Percentiles rank a stretch among this genome's conserved stretches.
These are phyloP conservation scores for Septoria petroselini DNA, from an alignment of 2,329 filamentous ascomycete genomes.

Conservation along the genomic window DNA sequence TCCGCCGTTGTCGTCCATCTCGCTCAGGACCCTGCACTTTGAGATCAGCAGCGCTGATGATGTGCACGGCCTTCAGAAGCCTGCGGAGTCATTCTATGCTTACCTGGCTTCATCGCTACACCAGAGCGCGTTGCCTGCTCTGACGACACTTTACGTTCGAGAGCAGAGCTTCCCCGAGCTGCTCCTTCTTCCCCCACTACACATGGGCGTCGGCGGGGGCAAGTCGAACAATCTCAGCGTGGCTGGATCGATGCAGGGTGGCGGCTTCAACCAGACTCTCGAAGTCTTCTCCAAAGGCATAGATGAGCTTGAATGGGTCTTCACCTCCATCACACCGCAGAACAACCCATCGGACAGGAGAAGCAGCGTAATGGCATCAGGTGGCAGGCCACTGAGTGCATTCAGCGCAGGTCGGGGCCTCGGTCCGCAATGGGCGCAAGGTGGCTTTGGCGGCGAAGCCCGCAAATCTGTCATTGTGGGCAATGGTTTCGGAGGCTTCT, in stretches of 20 bases:
- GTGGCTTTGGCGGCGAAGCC: constrained; percentile 52
- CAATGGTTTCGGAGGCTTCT: constrained; percentile 64
- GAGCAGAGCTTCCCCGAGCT: constrained; percentile 79
- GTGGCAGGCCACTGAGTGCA: constrained; percentile 46
- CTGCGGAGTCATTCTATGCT: constrained; percentile 67
- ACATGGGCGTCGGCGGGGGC: constrained; percentile 47
- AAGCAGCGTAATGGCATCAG: constrained; percentile 24
- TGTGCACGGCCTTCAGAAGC: constrained; percentile 56
- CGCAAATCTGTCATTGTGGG: constrained; percentile 63
- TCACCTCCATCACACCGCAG: constrained; percentile 57
- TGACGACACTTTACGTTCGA: constrained; percentile 78
- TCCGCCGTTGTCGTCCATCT: constrained; percentile 64
- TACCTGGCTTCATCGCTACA: constrained; percentile 84
- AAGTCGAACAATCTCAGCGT: constrained; percentile 34
- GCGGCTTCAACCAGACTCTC: constrained; percentile 53
- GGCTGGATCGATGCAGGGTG: constrained; percentile 20
- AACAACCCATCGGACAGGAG: constrained; percentile 40
- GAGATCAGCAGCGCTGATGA: constrained; percentile 68
- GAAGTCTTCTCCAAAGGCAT: constrained; percentile 65
- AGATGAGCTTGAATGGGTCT: constrained; percentile 66
- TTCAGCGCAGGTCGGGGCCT: constrained; percentile 48
- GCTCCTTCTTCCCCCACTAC: constrained; percentile 68
- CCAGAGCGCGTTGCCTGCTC: constrained; percentile 67
- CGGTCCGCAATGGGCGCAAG: constrained; percentile 53
- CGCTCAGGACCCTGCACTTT: constrained; percentile 71